Evolutionary conservation across 2,329 filamentous ascomycete species (phyloP), one percentile per base, ranked within the genome.

Genomic region (Claviceps arundinis): DNA sequence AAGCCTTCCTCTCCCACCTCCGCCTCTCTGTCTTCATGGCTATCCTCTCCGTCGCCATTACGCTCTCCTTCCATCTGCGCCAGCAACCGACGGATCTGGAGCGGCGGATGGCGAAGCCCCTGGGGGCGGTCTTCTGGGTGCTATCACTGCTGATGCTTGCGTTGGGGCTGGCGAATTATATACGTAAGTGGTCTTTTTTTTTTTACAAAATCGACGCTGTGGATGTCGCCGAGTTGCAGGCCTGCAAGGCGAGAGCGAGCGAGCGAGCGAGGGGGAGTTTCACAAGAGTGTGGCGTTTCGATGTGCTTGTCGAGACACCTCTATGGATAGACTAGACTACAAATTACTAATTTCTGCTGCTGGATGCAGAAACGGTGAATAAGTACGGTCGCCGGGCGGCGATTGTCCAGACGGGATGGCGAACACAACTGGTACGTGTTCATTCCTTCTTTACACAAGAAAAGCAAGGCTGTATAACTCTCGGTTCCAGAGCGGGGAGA

Each of bases 31-130:
- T 95, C 60, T 95, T 95, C 71, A 90, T 97, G 78, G 82, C 89
- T 57, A 75, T 98, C 50, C 89, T 97, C 8, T 81, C 87, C 30
- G 80, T 95, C 37, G 91, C 93, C 49, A 95, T 98, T 58, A 82
- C 95, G 9, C 76, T 96, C 49, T 95, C 88, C 14, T 98, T 98
- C 66, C 91, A 98, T 63, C 76, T 98, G 48, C 90, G 89, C 62
- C 73, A 74, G 17, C 70, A 82, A 60, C 87, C 93, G 0, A 79
- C 81, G 0, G 63, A 71, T 0, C 66, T 88, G 14, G 93, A 98
- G 71, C 73, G 80, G 54, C 79, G 78, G 44, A 82, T 96, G 68
- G 85, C 93, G 0, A 75, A 85, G 55, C 93, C 93, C 0, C 78
- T 98, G 2, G 93, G 93, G 0, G 75, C 89, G 46, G 70, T 95